These are phyloP conservation scores for Opeltia flavorubescens DNA, from an alignment of 495 filamentous ascomycete species.

Conservation along the genomic window DNA sequence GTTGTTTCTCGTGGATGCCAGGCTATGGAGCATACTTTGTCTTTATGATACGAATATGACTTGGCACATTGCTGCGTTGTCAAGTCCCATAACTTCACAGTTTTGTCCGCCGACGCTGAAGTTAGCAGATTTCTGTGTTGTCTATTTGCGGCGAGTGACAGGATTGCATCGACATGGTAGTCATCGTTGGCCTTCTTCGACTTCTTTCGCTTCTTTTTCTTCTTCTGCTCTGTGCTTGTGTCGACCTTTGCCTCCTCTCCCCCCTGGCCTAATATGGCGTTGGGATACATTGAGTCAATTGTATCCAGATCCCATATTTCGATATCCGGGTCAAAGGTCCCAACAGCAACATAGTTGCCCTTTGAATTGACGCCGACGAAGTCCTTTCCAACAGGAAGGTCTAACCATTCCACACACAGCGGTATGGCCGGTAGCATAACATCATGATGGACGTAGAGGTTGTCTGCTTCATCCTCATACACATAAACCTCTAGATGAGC, in stretches of 20 bases:
- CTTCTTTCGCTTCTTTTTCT: conserved; percentile 76
- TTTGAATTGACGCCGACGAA: conserved; percentile 24
- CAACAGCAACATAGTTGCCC: conserved; percentile 86
- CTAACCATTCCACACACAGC: conserved; percentile 88
- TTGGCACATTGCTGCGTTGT: conserved; percentile 83
- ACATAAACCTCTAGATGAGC: conserved; percentile 95
- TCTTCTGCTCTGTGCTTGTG: conserved; percentile 44
- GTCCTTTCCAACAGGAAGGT: conserved; percentile 65
- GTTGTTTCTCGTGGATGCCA: conserved; percentile 86
- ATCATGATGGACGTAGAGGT: conserved; percentile 98
- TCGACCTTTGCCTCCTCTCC: conserved; percentile 31
- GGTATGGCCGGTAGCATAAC: conserved; percentile 98
- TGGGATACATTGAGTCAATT: conserved; percentile 93
- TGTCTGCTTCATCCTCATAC: conserved; percentile 86
- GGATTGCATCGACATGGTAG: conserved; percentile 87
- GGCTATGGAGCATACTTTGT: conserved; percentile 89
- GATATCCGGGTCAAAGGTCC: conserved; percentile 96
- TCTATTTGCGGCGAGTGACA: conserved; percentile 81
- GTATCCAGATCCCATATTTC: conserved; percentile 96
- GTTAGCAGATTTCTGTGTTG: conserved; percentile 91
- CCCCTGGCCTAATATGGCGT: conserved; percentile 86
- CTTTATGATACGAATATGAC: conserved; percentile 79
- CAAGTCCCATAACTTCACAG: conserved; percentile 95
- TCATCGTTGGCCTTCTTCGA: conserved; percentile 74
- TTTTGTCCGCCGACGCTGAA: conserved; percentile 89